A percentile compares a stretch with the other conserved stretches of the same genome.
These are phyloP conservation scores for Lactarius deliciosus DNA, from an alignment of 768 basidiomycete species.

Conservation along the genomic window DNA sequence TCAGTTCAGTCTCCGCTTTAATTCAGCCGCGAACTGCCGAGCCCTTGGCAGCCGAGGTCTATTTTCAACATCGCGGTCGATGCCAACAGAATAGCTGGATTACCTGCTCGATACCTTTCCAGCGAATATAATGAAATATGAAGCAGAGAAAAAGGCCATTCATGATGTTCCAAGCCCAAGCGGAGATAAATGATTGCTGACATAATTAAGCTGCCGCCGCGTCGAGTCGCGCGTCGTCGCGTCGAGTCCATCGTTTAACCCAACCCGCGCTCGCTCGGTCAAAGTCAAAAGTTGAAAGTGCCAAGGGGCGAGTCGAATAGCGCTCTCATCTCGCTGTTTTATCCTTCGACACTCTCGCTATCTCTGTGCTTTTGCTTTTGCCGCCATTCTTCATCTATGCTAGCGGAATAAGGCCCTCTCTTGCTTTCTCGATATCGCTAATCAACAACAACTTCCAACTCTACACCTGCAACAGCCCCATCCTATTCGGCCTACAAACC, in stretches of 20 bases:
- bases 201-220: slow-evolving; percentile 24
- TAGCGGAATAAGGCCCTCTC: slow-evolving; percentile 20
- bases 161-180: not conserved
- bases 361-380: not conserved
- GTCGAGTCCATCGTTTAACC: slow-evolving; percentile 12
- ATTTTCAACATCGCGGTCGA: not conserved
- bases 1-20: slow-evolving; percentile 34
- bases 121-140: not conserved
- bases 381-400: slow-evolving; percentile 19
- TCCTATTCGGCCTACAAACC: slow-evolving; percentile 14
- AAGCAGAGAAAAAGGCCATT: not conserved
- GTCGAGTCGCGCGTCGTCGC: slow-evolving; percentile 24
- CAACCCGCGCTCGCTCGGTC: slow-evolving; percentile 7
- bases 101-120: not conserved
- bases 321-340: not conserved
- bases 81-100: not conserved
- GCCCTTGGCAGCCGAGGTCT: not conserved
- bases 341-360: not conserved
- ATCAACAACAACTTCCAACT: slow-evolving; percentile 25
- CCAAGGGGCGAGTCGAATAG: not conserved
- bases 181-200: slow-evolving; percentile 14
- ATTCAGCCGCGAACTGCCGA: slow-evolving; percentile 17
- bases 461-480: slow-evolving; percentile 25
- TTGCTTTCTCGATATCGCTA: slow-evolving; percentile 22
- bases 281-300: not conserved